phyloP scores from a whole-genome alignment of 805 yeast genomes.

The Kluyveromyces nonfermentans region DNA sequence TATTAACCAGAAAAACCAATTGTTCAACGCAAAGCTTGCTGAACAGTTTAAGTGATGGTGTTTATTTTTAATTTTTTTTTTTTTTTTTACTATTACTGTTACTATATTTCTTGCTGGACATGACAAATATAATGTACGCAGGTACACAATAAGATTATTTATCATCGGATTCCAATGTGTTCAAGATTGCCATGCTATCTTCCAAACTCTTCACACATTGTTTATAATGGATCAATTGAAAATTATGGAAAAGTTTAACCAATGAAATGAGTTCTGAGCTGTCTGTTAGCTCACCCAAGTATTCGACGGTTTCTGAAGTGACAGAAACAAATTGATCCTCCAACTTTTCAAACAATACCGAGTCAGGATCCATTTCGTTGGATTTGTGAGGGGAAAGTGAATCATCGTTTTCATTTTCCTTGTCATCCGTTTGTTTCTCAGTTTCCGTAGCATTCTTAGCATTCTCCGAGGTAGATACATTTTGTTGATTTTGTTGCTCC shows the following conservation, averaged over 20 bases:
- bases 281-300: conserved; percentile 62
- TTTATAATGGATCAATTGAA: conserved; percentile 58
- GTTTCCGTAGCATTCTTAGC: conserved; percentile 6
- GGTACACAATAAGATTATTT: conserved; percentile 4
- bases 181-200: conserved; percentile 35
- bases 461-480: background rate
- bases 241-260: conserved; percentile 55
- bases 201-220: conserved; percentile 42
- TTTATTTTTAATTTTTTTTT: too few relatives aligned
- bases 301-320: conserved; percentile 67
- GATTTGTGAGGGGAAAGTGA: background rate
- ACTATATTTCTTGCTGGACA: too few relatives aligned
- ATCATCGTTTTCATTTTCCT: background rate
- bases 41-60: conserved; percentile 10
- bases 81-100: too few relatives aligned
- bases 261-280: conserved; percentile 57
- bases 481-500: conserved; percentile 20
- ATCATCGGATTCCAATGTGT: conserved; percentile 13
- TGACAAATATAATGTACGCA: too few relatives aligned
- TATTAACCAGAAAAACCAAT: conserved; percentile 26
- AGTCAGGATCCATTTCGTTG: conserved; percentile 24
- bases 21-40: conserved; percentile 23
- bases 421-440: conserved; percentile 1
- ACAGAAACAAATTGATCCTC: conserved; percentile 79
- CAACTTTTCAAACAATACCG: conserved; percentile 40